phyloP scores from a whole-genome alignment of 2,329 filamentous ascomycete genomes.

The Diaporthe sp. region DNA sequence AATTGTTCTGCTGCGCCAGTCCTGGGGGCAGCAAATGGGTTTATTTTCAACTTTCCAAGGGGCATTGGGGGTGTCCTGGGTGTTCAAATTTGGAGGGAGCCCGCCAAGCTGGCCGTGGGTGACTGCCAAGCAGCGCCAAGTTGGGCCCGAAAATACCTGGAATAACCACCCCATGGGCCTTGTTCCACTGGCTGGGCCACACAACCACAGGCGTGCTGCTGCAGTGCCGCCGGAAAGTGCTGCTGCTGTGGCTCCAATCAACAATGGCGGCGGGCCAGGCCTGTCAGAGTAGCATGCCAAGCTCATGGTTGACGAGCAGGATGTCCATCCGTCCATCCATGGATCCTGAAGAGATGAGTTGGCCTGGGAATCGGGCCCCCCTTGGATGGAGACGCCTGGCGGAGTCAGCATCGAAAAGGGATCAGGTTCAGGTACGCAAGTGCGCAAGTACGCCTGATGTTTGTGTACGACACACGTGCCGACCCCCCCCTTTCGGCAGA shows the following conservation, averaged over 20 bases:
- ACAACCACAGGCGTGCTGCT: not conserved
- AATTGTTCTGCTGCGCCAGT: not conserved
- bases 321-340: slow-evolving; percentile 15
- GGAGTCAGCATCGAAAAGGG: not conserved
- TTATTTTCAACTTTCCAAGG: not conserved
- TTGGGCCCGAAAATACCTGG: slow-evolving; percentile 20
- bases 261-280: slow-evolving; percentile 1
- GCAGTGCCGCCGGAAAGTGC: slow-evolving; percentile 9
- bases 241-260: slow-evolving; percentile 22
- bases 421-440: not conserved
- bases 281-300: slow-evolving; percentile 20
- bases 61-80: not conserved
- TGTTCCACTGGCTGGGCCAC: not conserved
- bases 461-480: not conserved
- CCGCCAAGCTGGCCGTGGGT: slow-evolving; percentile 25
- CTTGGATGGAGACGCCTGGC: not conserved
- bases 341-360: slow-evolving; percentile 23
- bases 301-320: not conserved
- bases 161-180: not conserved
- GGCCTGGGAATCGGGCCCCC: slow-evolving; percentile 12
- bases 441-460: not conserved
- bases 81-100: slow-evolving; percentile 20
- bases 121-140: slow-evolving; percentile 28
- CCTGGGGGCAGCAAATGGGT: not conserved
- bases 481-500: slow-evolving; percentile 1